Evolutionary conservation across 2,329 filamentous ascomycete species (phyloP).

Genomic region (Scortechinia acanthostroma): DNA sequence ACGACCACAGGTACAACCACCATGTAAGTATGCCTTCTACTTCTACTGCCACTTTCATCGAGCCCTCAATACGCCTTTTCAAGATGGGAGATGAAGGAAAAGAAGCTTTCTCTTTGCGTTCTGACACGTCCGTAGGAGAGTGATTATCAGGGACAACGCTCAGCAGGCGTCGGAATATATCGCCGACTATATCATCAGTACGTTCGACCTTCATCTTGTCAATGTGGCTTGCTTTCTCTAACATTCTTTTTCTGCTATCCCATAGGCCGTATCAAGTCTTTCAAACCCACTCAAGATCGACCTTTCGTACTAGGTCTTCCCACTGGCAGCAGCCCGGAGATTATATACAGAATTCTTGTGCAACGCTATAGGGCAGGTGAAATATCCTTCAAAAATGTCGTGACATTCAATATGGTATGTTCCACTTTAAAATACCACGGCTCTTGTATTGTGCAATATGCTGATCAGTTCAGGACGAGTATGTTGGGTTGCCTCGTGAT

Average conservation of each 20-base stretch:
- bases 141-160: slow-evolving; percentile 74
- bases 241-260: slow-evolving; percentile 5
- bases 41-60: slow-evolving; percentile 6
- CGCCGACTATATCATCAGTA: slow-evolving; percentile 73
- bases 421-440: slow-evolving; percentile 3
- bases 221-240: slow-evolving; percentile 3
- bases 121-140: slow-evolving; percentile 51
- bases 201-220: slow-evolving; percentile 9
- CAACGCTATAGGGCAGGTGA: slow-evolving; percentile 61
- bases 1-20: too few relatives aligned
- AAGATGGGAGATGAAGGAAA: too few relatives aligned
- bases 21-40: neutral
- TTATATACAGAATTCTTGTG: slow-evolving; percentile 73
- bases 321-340: slow-evolving; percentile 74
- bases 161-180: slow-evolving; percentile 67
- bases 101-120: too few relatives aligned
- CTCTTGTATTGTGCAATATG: slow-evolving; percentile 3
- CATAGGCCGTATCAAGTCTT: slow-evolving; percentile 69
- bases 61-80: too few relatives aligned
- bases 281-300: slow-evolving; percentile 62
- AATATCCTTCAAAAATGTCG: slow-evolving; percentile 79
- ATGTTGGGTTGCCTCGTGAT: slow-evolving; percentile 74
- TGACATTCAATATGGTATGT: slow-evolving; percentile 83
- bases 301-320: slow-evolving; percentile 80
- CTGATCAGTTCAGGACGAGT: slow-evolving; percentile 60